Evolutionary conservation across 2,329 filamentous ascomycete genomes (phyloP).

Genomic region (Waltergamsia citrina): DNA sequence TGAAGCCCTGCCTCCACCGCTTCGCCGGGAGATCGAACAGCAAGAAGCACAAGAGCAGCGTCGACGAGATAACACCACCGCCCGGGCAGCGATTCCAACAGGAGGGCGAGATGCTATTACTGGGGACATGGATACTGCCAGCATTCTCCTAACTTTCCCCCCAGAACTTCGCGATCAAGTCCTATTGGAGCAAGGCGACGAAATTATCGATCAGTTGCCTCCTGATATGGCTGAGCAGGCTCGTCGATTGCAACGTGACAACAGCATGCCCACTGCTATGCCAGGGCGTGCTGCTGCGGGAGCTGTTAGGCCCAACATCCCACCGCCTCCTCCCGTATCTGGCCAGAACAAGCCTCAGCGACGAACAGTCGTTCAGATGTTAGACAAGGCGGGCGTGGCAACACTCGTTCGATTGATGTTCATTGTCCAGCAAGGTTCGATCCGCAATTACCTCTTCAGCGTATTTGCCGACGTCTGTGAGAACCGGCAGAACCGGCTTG

Average conservation of each 20-base stretch:
- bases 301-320: neutral
- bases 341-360: slow-evolving; percentile 57
- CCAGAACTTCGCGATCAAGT: slow-evolving; percentile 78
- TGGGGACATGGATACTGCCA: slow-evolving; percentile 85
- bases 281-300: neutral
- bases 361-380: slow-evolving; percentile 85
- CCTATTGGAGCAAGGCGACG: slow-evolving; percentile 84
- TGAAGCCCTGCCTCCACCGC: slow-evolving; percentile 81
- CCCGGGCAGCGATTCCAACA: slow-evolving; percentile 9
- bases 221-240: slow-evolving; percentile 82
- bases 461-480: slow-evolving; percentile 89
- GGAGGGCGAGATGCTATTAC: slow-evolving; percentile 8
- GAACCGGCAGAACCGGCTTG: slow-evolving; percentile 90
- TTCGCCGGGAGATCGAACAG: slow-evolving; percentile 82
- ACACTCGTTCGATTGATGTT: slow-evolving; percentile 99
- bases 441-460: slow-evolving; percentile 73
- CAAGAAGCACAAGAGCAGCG: slow-evolving; percentile 86
- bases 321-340: slow-evolving; percentile 10
- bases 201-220: slow-evolving; percentile 74
- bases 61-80: slow-evolving; percentile 55
- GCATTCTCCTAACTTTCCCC: slow-evolving; percentile 84
- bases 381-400: slow-evolving; percentile 90
- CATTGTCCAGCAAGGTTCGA: slow-evolving; percentile 81
- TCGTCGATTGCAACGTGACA: slow-evolving; percentile 46
- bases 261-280: slow-evolving; percentile 24